Percentiles rank a stretch among this genome's conserved stretches.
Conservation (phyloP, 1,139 yeast genomes). For the Geotrichum reessii region DNA sequence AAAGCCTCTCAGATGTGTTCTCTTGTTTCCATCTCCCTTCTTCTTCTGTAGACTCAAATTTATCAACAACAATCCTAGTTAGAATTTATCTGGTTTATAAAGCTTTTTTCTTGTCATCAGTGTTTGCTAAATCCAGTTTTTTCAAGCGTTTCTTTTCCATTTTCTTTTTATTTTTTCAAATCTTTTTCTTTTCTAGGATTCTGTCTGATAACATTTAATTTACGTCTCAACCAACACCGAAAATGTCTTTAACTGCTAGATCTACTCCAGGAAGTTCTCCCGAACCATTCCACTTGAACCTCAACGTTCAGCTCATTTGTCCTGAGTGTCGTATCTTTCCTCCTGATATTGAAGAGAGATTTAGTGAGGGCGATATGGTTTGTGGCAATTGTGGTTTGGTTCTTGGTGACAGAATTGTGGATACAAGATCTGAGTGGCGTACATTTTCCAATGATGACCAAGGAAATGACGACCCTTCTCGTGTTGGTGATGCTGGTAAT, state of each 20-base stretch:
- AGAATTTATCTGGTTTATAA: not conserved
- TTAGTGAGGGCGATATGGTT: constrained; percentile 95
- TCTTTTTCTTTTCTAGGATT: not conserved
- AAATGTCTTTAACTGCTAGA: not conserved
- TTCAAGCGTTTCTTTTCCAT: not conserved
- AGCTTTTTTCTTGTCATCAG: not conserved
- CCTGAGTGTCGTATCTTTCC: constrained; percentile 96
- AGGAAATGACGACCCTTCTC: constrained; percentile 96
- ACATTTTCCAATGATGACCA: constrained; percentile 93
- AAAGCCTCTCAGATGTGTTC: not conserved
- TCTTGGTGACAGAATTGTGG: constrained; percentile 84
- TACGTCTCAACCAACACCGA: not conserved
- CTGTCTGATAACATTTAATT: not conserved
- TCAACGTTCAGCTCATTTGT: constrained; percentile 84
- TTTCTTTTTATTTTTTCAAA: not conserved
- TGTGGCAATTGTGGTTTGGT: constrained; percentile 96
- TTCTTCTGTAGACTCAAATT: constrained; percentile 3
- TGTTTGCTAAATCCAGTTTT: not conserved
- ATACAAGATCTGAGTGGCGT: constrained; percentile 97
- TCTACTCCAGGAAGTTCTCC: not conserved
- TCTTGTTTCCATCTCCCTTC: not conserved
- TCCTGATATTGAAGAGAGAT: constrained; percentile 90
- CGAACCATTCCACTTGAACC: constrained; percentile 39
- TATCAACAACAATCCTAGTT: not conserved
- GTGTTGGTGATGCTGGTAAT: constrained; percentile 97